Evolutionary conservation across 495 filamentous ascomycete species (phyloP), one percentile per base, ranked within the genome.

Genomic region (Aspergillus heteromorphus): DNA sequence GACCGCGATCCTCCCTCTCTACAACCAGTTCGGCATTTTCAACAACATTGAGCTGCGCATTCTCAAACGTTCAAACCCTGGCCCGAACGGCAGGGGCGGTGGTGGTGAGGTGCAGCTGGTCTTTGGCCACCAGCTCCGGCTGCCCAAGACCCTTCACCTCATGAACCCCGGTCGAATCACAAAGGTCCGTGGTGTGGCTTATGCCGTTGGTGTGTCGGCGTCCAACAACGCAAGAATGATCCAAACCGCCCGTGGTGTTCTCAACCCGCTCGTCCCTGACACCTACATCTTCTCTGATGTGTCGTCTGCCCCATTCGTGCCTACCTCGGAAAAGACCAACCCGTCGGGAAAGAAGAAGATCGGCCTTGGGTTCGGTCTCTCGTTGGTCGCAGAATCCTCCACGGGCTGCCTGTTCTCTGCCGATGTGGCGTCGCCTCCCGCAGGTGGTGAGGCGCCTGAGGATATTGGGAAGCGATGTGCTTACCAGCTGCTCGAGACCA

Each of bases 201-300:
- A 97, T 69, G 86, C 87, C 21, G 89, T 88, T 3, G 93, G 93
- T 21, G 89, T 97, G 1, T 85, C 87, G 8, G 92, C 85, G 0
- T 89, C 87, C 42, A 96, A 96, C 59, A 99, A 97, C 68, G 87
- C 88, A 47, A 80, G 93, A 48, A 93, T 95, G 89, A 99, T 97
- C 70, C 89, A 93, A 61, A 80, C 84, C 19, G 89, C 91, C 41
- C 78, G 93, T 62, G 91, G 89, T 14, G 79, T 97, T 38, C 77
- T 99, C 38, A 97, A 97, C 69, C 79, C 85, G 17, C 77, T 97
- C 49, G 80, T 87, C 14, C 81, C 84, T 2, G 95, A 99, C 66
- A 89, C 95, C 19, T 95, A 97, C 63, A 83, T 90, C 40, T 88
- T 85, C 70, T 86, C 85, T 20, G 87, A 89, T 64, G 81, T 88